Percentiles rank a stretch among this genome's conserved stretches.
phyloP scores from a whole-genome alignment of 2,329 filamentous ascomycete genomes.

The Cordyceps militaris region DNA sequence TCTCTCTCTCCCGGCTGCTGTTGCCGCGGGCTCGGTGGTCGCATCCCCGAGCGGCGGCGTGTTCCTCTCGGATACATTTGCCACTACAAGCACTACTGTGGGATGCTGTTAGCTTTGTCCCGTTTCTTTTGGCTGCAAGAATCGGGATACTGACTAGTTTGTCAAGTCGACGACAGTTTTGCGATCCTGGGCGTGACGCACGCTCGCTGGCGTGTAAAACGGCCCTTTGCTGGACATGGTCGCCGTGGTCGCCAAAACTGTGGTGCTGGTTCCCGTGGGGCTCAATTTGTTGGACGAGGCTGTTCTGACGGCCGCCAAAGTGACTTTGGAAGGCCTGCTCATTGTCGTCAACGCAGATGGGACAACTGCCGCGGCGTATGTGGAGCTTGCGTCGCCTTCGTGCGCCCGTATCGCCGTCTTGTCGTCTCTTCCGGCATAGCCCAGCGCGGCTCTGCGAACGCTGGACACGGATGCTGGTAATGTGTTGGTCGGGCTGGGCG shows the following conservation, averaged over 20 bases:
- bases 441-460: not conserved
- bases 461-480: not conserved
- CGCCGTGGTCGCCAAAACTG: not conserved
- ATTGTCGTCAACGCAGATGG: not conserved
- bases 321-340: not conserved
- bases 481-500: constrained; percentile 1
- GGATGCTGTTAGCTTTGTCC: constrained; percentile 31
- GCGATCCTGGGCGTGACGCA: not conserved
- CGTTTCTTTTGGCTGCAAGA: not conserved
- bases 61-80: constrained; percentile 66
- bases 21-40: constrained; percentile 67
- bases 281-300: constrained; percentile 5
- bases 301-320: not conserved
- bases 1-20: constrained; percentile 65
- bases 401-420: not conserved
- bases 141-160: constrained; percentile 39
- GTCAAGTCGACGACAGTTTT: constrained; percentile 46
- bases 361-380: not conserved
- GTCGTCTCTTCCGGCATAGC: not conserved
- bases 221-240: not conserved
- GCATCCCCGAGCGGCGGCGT: not conserved
- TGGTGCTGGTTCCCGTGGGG: constrained; percentile 1
- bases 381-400: not conserved
- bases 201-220: not conserved
- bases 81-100: constrained; percentile 58